Percentiles rank a stretch among this genome's conserved stretches.
phyloP scores from a whole-genome alignment of 1,284 basidiomycete genomes.

The Trametes versicolor region DNA sequence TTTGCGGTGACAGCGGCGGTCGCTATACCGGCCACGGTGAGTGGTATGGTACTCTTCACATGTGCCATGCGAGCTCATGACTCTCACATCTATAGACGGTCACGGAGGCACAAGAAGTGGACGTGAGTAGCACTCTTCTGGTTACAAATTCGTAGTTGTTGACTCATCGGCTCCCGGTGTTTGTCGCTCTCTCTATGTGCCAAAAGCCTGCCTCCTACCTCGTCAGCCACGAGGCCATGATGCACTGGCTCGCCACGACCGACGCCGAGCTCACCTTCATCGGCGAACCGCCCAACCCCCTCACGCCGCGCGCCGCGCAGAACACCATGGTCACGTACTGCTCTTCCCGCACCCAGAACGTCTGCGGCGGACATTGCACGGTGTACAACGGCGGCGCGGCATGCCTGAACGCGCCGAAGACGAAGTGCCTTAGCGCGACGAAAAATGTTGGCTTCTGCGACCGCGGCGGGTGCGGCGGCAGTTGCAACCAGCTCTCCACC shows the following conservation, averaged over 20 bases:
- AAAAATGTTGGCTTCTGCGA: constrained; percentile 1
- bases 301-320: not conserved
- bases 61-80: too few species aligned
- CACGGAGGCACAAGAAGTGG: too few species aligned
- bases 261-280: constrained; percentile 10
- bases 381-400: not conserved
- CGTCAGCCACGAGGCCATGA: not conserved
- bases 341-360: not conserved
- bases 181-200: too few species aligned
- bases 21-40: too few species aligned
- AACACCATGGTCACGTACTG: constrained; percentile 7
- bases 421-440: constrained; percentile 3
- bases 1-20: too few species aligned
- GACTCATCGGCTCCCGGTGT: too few species aligned
- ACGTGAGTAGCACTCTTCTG: too few species aligned
- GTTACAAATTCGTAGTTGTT: too few species aligned
- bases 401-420: not conserved
- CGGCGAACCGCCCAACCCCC: constrained; percentile 10
- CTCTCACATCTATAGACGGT: too few species aligned
- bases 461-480: not conserved
- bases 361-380: constrained; percentile 1
- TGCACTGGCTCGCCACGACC: constrained; percentile 7
- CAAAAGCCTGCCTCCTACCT: not conserved
- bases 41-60: too few species aligned
- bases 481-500: constrained; percentile 1